Evolutionary conservation across 352 stramenopile species (phyloP).

Genomic region (Phytophthora tentaculata): DNA sequence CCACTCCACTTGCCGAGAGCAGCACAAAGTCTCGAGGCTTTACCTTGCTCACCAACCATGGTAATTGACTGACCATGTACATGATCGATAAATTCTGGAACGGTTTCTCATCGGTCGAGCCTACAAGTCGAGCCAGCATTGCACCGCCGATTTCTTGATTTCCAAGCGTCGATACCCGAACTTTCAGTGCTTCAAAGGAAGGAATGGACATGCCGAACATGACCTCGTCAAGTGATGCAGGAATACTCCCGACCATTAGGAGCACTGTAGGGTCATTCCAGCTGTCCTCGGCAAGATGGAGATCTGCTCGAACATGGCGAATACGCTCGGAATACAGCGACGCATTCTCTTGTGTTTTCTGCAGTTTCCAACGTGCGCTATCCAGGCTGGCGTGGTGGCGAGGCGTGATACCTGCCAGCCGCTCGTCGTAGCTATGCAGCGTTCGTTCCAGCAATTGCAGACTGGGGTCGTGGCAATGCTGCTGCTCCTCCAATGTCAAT

Average conservation of each 20-base stretch:
- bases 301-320: constrained; percentile 30
- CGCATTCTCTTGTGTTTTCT: constrained; percentile 40
- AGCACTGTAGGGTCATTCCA: constrained; percentile 42
- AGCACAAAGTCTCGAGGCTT: constrained; percentile 52
- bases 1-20: constrained; percentile 47
- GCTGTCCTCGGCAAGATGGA: constrained; percentile 36
- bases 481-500: constrained; percentile 37
- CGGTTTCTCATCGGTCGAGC: constrained; percentile 42
- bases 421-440: constrained; percentile 47
- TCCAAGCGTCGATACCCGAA: constrained; percentile 36
- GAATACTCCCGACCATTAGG: constrained; percentile 52
- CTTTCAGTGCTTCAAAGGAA: constrained; percentile 47
- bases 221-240: constrained; percentile 55
- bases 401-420: constrained; percentile 26
- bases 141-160: constrained; percentile 43
- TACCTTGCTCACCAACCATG: constrained; percentile 51
- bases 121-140: constrained; percentile 61
- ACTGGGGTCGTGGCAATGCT: constrained; percentile 41
- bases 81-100: constrained; percentile 58
- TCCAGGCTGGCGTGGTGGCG: constrained; percentile 36
- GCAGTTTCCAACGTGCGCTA: constrained; percentile 43
- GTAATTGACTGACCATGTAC: constrained; percentile 44
- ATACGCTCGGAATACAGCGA: constrained; percentile 45
- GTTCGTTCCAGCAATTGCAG: constrained; percentile 45
- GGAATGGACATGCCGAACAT: constrained; percentile 60